These are phyloP conservation scores for Talaromyces sp. DNA, from an alignment of 2,329 filamentous ascomycete species.

Conservation along the genomic window DNA sequence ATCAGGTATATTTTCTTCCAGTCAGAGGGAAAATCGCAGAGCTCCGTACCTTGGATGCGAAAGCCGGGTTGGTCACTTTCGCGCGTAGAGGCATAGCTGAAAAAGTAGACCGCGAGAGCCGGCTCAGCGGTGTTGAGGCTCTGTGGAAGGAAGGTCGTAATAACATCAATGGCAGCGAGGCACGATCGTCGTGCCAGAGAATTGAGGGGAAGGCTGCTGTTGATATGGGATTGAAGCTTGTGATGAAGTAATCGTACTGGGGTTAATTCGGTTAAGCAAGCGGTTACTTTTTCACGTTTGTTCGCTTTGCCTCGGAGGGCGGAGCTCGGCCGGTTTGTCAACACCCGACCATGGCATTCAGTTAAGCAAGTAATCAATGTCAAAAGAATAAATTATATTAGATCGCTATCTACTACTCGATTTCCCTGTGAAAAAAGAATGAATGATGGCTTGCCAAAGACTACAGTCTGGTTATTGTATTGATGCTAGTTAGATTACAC, in stretches of 20 bases:
- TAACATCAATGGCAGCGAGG: constrained; percentile 40
- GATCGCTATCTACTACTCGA: neutral
- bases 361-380: neutral
- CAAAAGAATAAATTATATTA: neutral
- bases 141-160: constrained; percentile 37
- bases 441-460: neutral
- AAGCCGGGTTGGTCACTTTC: constrained; percentile 63
- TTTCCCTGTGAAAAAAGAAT: neutral
- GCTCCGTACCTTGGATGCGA: constrained; percentile 49
- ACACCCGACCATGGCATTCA: neutral
- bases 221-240: neutral
- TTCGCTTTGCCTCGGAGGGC: constrained; percentile 9
- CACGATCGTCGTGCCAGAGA: constrained; percentile 8
- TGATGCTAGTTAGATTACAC: constrained; percentile 4
- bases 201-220: constrained; percentile 11
- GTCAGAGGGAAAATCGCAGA: neutral
- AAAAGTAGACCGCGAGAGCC: constrained; percentile 40
- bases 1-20: neutral
- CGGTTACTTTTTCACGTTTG: constrained; percentile 9
- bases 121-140: constrained; percentile 43
- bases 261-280: constrained; percentile 3
- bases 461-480: neutral
- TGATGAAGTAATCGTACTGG: neutral
- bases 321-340: neutral
- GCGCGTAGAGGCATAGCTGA: constrained; percentile 68